phyloP scores from a whole-genome alignment of 441 rosid species.

The Eruca vesicaria region DNA sequence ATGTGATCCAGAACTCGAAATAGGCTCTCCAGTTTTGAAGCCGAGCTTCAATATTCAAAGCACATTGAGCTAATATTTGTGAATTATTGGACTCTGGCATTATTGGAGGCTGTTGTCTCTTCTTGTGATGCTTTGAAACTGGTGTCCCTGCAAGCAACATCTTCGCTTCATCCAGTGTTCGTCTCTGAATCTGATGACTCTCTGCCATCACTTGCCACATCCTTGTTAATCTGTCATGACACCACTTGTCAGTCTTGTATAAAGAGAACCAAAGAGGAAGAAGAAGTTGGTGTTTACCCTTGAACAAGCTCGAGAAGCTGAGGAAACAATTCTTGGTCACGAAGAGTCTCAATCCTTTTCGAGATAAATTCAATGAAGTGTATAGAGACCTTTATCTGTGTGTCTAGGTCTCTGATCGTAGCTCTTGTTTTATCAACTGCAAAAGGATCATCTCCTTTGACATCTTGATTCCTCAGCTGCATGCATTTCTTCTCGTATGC shows the following conservation, averaged over 20 bases:
- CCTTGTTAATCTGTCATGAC: constrained; percentile 57
- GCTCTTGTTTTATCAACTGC: constrained; percentile 74
- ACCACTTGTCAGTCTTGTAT: not conserved
- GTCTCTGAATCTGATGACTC: constrained; percentile 81
- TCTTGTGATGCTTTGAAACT: constrained; percentile 64
- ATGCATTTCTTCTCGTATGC: constrained; percentile 79
- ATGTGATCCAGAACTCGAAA: constrained; percentile 79
- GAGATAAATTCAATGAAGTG: constrained; percentile 92
- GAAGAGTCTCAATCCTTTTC: constrained; percentile 79
- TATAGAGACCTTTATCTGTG: constrained; percentile 80
- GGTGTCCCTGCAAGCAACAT: constrained; percentile 79
- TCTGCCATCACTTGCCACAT: constrained; percentile 99
- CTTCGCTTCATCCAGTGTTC: constrained; percentile 89
- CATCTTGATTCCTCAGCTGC: constrained; percentile 82
- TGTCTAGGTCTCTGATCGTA: constrained; percentile 73
- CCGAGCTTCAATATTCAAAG: constrained; percentile 77
- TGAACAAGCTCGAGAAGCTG: constrained; percentile 83
- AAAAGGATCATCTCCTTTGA: constrained; percentile 74
- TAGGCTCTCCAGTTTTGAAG: constrained; percentile 90
- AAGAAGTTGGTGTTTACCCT: constrained; percentile 51
- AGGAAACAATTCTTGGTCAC: constrained; percentile 95
- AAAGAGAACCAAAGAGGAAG: not conserved
- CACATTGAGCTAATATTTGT: constrained; percentile 68
- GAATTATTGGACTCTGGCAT: constrained; percentile 61
- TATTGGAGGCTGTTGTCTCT: constrained; percentile 42